A percentile compares a stretch with the other conserved stretches of the same genome.
Conservation (phyloP, 495 filamentous ascomycete genomes). For the Paragyromitra xinjiangensis region DNA sequence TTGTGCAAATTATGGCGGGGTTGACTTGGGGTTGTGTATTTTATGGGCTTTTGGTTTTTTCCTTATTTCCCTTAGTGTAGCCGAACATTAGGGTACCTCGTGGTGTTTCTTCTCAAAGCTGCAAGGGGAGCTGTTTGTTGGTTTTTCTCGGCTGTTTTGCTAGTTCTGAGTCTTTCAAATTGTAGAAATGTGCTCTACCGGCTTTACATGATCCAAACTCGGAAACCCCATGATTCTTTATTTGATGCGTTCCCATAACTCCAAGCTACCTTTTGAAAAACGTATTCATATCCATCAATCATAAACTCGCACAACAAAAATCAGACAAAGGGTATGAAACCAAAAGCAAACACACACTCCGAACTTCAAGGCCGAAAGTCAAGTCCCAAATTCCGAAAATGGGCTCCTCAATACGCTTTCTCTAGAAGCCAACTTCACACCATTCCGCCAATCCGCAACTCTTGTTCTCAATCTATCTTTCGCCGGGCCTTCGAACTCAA, state of each 20-base stretch:
- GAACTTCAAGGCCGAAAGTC: background rate
- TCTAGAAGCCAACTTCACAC: constrained; percentile 21
- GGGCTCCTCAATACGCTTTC: background rate
- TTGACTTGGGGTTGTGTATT: constrained; percentile 3
- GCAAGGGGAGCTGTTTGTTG: background rate
- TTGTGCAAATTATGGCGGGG: background rate
- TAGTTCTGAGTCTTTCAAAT: background rate
- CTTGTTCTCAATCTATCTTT: constrained; percentile 17
- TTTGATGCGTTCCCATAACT: background rate
- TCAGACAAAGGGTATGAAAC: background rate
- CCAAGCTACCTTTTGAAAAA: background rate
- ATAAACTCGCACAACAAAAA: background rate
- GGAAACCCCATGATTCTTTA: background rate
- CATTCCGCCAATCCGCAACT: constrained; percentile 15
- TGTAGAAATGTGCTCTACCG: no score
- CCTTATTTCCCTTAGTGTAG: constrained; percentile 7
- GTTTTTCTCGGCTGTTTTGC: background rate
- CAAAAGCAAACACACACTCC: background rate
- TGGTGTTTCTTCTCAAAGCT: background rate
- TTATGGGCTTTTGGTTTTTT: background rate
- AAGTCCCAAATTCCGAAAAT: constrained; percentile 21
- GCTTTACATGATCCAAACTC: background rate
- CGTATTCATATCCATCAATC: background rate
- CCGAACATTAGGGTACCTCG: background rate
- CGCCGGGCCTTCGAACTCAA: constrained; percentile 16